Percentiles rank a stretch among this genome's conserved stretches.
phyloP scores from a whole-genome alignment of 2,329 filamentous ascomycete species.

The Thermomyces lanuginosus region DNA sequence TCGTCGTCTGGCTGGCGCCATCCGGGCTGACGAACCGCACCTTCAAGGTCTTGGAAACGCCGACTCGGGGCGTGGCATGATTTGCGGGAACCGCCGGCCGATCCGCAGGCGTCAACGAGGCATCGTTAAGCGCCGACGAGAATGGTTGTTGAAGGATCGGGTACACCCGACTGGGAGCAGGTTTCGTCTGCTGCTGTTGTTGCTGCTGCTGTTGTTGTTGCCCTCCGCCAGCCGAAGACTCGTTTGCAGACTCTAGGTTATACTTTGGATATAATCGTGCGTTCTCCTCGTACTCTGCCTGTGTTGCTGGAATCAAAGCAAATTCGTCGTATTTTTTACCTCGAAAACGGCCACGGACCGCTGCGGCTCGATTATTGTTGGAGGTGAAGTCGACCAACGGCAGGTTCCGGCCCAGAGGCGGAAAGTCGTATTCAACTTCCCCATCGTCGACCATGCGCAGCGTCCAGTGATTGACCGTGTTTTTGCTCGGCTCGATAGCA shows the following conservation, averaged over 20 bases:
- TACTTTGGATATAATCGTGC: conserved; percentile 40
- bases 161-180: conserved; percentile 16
- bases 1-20: conserved; percentile 37
- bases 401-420: conserved; percentile 39
- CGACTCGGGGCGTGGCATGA: conserved; percentile 38
- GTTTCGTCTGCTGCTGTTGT: conserved; percentile 13
- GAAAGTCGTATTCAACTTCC: conserved; percentile 51
- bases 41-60: conserved; percentile 40
- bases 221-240: conserved; percentile 12
- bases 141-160: conserved; percentile 32
- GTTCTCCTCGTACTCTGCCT: conserved; percentile 40
- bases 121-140: conserved; percentile 30
- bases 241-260: conserved; percentile 18
- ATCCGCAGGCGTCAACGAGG: conserved; percentile 30
- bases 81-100: conserved; percentile 27
- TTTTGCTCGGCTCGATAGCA: conserved; percentile 33
- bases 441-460: conserved; percentile 53
- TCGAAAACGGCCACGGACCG: conserved; percentile 37
- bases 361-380: conserved; percentile 46
- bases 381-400: conserved; percentile 48
- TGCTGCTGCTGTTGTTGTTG: conserved; percentile 9
- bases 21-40: conserved; percentile 46
- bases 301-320: conserved; percentile 44
- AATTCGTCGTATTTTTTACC: conserved; percentile 53
- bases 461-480: conserved; percentile 47